phyloP scores from a whole-genome alignment of 176 grass and related monocot species.

The Carex parvula region DNA sequence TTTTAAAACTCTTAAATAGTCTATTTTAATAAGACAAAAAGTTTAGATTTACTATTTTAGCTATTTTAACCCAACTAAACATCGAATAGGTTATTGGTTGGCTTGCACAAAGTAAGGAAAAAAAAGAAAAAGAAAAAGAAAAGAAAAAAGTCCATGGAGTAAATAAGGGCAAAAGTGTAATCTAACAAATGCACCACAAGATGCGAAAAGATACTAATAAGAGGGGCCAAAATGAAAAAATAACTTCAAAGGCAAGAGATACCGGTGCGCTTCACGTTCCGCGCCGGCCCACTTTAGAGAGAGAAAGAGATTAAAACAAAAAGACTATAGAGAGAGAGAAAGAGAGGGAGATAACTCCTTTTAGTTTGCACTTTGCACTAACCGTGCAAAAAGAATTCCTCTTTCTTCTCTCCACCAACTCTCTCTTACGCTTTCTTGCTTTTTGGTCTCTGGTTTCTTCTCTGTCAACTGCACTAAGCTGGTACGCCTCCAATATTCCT shows the following conservation, averaged over 20 bases:
- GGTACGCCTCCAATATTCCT: conserved; percentile 21
- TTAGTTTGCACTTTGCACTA: conserved; percentile 25
- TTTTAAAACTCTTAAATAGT: too few relatives aligned
- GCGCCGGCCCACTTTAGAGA: not conserved
- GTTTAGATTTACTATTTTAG: too few relatives aligned
- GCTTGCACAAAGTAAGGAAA: too few relatives aligned
- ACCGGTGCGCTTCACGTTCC: conserved; percentile 24
- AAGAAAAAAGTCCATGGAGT: too few relatives aligned
- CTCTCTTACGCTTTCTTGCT: conserved; percentile 8
- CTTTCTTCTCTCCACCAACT: conserved; percentile 13
- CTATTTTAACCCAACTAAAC: too few relatives aligned
- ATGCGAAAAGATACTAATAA: not conserved
- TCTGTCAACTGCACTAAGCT: not conserved
- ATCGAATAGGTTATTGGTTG: too few relatives aligned
- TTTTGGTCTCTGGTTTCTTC: not conserved
- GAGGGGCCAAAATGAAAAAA: not conserved
- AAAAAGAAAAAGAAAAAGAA: too few relatives aligned
- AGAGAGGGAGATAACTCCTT: not conserved
- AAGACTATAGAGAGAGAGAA: not conserved
- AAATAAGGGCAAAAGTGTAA: not conserved
- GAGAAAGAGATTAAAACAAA: conserved; percentile 13
- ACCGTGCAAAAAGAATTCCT: conserved; percentile 12
- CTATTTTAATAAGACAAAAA: too few relatives aligned
- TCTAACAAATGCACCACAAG: not conserved
- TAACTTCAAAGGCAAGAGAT: conserved; percentile 25